A percentile compares a stretch with the other conserved stretches of the same genome.
phyloP scores from a whole-genome alignment of 116 monocot genomes.

The Trichopus zeylanicus region DNA sequence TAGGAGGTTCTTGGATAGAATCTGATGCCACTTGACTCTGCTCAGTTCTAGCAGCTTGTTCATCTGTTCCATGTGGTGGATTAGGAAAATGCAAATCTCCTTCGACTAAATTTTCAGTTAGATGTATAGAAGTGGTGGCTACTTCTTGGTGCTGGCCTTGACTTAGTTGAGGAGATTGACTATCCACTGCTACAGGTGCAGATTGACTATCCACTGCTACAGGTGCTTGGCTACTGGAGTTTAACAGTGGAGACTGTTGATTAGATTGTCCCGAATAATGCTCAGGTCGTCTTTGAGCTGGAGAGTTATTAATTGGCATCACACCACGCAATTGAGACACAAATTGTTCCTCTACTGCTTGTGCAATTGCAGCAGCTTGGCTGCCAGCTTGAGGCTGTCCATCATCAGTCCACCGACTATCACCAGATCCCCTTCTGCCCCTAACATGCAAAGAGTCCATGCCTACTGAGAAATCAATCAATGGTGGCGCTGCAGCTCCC shows the following conservation, averaged over 20 bases:
- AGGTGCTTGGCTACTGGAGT: slow-evolving; percentile 9
- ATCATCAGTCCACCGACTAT: slow-evolving; percentile 70
- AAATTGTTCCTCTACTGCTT: slow-evolving; percentile 69
- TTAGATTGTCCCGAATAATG: slow-evolving; percentile 17
- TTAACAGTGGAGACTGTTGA: slow-evolving; percentile 12
- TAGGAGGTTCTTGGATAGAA: slow-evolving; percentile 8
- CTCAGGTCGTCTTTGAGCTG: slow-evolving; percentile 10
- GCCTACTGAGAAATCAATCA: slow-evolving; percentile 60
- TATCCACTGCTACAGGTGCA: slow-evolving; percentile 7
- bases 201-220: slow-evolving; percentile 11
- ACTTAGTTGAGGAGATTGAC: slow-evolving; percentile 13
- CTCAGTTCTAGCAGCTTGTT: slow-evolving; percentile 13
- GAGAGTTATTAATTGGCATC: slow-evolving; percentile 15
- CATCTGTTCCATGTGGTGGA: slow-evolving; percentile 11
- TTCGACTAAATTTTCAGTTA: slow-evolving; percentile 5
- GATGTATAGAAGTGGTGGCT: slow-evolving; percentile 6
- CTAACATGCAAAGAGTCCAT: slow-evolving; percentile 45
- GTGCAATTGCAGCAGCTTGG: slow-evolving; percentile 64
- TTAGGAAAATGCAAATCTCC: slow-evolving; percentile 8
- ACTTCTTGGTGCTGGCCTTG: slow-evolving; percentile 19
- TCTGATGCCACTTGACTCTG: slow-evolving; percentile 15
- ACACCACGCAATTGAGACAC: slow-evolving; percentile 36
- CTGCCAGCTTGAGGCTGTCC: slow-evolving; percentile 60
- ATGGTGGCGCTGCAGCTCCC: slow-evolving; percentile 35
- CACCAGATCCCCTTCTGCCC: slow-evolving; percentile 51